Percentiles rank a stretch among this genome's conserved stretches.
phyloP scores from a whole-genome alignment of 768 basidiomycete genomes.

The Trametes coccinea region DNA sequence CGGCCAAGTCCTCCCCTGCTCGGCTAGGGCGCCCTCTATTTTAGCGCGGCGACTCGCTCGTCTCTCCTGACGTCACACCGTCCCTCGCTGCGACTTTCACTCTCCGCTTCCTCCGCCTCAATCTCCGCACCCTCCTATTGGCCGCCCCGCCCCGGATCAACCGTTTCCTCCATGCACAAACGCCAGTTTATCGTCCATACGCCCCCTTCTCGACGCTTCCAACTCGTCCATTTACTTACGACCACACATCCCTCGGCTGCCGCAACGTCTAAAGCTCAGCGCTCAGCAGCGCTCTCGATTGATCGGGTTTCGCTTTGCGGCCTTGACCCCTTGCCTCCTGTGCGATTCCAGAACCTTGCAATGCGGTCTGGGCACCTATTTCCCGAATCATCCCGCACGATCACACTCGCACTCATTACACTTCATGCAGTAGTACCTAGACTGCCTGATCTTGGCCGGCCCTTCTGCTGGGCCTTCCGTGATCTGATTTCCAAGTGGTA shows the following conservation, averaged over 20 bases:
- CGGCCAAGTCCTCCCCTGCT: constrained; percentile 1
- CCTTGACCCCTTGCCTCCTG: background rate
- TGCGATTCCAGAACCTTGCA: background rate
- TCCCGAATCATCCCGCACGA: background rate
- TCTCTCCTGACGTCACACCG: constrained; percentile 17
- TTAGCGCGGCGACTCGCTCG: constrained; percentile 10
- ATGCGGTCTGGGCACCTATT: background rate
- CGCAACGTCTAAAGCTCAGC: background rate
- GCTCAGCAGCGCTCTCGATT: no score
- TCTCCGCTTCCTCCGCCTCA: background rate
- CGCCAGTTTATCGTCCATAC: background rate
- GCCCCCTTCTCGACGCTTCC: constrained; percentile 3
- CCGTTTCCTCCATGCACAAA: background rate
- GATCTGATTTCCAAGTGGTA: background rate
- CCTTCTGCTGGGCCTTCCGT: background rate
- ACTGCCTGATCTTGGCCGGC: background rate
- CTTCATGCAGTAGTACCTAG: background rate
- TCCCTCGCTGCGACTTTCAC: background rate
- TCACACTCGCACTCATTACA: no score
- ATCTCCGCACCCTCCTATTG: background rate
- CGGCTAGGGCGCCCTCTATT: constrained; percentile 15
- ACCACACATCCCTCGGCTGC: background rate
- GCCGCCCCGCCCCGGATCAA: constrained; percentile 8
- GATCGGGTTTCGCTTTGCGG: background rate
- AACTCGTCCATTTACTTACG: background rate